phyloP scores from a whole-genome alignment of 805 yeast genomes.

The Candida maris region DNA sequence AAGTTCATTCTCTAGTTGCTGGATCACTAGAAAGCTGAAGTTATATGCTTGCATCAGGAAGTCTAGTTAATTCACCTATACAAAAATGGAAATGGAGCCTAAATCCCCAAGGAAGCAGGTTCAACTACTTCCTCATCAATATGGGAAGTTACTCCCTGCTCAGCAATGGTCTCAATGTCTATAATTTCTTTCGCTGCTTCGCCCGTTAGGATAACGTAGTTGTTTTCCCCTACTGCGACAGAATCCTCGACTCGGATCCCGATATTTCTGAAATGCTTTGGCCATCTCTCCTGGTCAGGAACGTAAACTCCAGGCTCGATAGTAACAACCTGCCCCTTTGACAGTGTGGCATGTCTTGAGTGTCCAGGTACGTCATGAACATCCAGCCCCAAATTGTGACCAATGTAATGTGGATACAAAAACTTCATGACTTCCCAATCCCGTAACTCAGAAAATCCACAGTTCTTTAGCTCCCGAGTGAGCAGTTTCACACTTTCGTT shows the following conservation, averaged over 20 bases:
- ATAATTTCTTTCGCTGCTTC: constrained; percentile 83
- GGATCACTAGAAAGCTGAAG: constrained; percentile 11
- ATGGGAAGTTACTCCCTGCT: constrained; percentile 52
- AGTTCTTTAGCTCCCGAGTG: constrained; percentile 61
- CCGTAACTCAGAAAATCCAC: constrained; percentile 59
- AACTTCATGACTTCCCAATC: constrained; percentile 50
- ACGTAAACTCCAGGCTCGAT: constrained; percentile 95
- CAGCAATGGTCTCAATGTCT: constrained; percentile 72
- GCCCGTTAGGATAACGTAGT: constrained; percentile 58
- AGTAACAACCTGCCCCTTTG: constrained; percentile 79
- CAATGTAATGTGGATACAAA: constrained; percentile 90
- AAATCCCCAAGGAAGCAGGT: constrained; percentile 16
- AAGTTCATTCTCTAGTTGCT: constrained; percentile 14
- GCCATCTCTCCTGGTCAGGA: constrained; percentile 70
- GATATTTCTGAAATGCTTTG: constrained; percentile 75
- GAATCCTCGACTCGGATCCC: constrained; percentile 97
- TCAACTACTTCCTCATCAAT: constrained; percentile 39
- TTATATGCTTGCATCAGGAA: background rate
- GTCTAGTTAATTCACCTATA: background rate
- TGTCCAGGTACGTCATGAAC: constrained; percentile 76
- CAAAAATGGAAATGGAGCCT: constrained; percentile 3
- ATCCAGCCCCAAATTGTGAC: constrained; percentile 92
- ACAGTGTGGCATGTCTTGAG: constrained; percentile 52
- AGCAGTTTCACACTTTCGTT: constrained; percentile 57
- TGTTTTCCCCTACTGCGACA: constrained; percentile 68